Base-by-base conservation (phyloP, 2,329 filamentous ascomycete species). In the Colletotrichum karsti region DNA sequence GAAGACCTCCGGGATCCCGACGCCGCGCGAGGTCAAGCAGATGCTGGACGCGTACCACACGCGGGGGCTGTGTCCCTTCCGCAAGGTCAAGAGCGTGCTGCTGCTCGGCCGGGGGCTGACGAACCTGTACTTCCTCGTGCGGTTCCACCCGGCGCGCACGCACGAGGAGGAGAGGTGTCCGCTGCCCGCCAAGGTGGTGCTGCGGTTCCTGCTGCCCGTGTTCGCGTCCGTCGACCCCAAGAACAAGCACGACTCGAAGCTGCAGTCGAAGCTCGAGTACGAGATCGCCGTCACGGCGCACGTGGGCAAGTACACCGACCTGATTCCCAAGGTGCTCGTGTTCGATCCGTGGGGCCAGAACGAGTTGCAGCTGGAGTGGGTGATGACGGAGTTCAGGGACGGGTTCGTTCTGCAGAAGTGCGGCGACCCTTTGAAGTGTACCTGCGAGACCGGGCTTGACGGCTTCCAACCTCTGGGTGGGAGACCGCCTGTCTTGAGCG, bases 231-330 rank as follows among this genome's bases (percentile, higher is more conserved):
- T 56, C 37, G 48, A 64, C 56, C 24, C 64, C 15, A 1, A 51
- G 15, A 51, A 33, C 4, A 28, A 51, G 24, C 30, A 18, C 5
- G 46, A 51, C 46, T 51, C 46, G 15, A 26, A 28, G 26, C 26
- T 51, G 26, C 24, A 71, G 42, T 42, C 33, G 33, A 35, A 66
- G 30, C 53, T 66, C 26, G 67, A 71, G 42, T 42, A 44, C 44
- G 71, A 72, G 44, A 69, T 72, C 20, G 68, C 70, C 13, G 69
- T 62, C 37, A 72, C 72, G 65, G 30, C 51, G 4, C 41, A 37
- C n/a, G 48, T 61, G 12, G 22, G 41, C 10, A 35, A 53, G 30
- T 44, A 54, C 2, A 41, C 53, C 5, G 15, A 30, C 28, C 3
- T 35, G 37, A 51, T 67, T 2, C 68, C 70, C 0, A 35, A 18